Evolutionary conservation across 1,284 basidiomycete genomes (phyloP).

Genomic region (Hypsizygus ulmarius): DNA sequence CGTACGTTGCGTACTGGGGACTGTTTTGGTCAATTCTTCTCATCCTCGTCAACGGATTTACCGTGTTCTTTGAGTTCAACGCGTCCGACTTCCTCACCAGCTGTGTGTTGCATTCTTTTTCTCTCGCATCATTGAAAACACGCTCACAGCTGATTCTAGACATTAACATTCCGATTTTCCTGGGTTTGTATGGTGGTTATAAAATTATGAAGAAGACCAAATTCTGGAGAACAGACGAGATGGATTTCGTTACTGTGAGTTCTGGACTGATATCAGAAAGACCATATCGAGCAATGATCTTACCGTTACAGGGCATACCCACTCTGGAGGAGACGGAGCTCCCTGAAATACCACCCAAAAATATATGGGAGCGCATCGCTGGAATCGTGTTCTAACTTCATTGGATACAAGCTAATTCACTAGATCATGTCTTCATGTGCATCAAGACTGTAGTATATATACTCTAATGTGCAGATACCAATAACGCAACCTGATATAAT

Average conservation of each 20-base stretch:
- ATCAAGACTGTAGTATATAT: neutral
- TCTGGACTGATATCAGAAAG: neutral
- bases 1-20: slow-evolving; percentile 60
- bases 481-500: neutral
- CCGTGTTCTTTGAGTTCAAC: slow-evolving; percentile 63
- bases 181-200: slow-evolving; percentile 56
- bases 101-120: slow-evolving; percentile 44
- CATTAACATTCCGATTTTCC: slow-evolving; percentile 55
- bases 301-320: slow-evolving; percentile 45
- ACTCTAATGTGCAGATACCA: neutral
- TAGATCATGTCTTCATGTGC: neutral
- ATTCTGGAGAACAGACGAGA: slow-evolving; percentile 54
- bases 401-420: neutral
- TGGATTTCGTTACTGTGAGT: slow-evolving; percentile 62
- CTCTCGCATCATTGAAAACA: slow-evolving; percentile 22
- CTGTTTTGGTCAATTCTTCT: slow-evolving; percentile 51
- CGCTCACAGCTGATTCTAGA: slow-evolving; percentile 34
- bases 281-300: neutral
- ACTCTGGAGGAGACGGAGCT: slow-evolving; percentile 58
- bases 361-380: slow-evolving; percentile 36
- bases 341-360: slow-evolving; percentile 39
- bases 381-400: slow-evolving; percentile 30
- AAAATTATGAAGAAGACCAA: slow-evolving; percentile 55
- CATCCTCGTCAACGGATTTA: slow-evolving; percentile 64
- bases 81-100: slow-evolving; percentile 59